A percentile compares a stretch with the other conserved stretches of the same genome.
These are phyloP conservation scores for Solanum chilense DNA, from an alignment of 257 asterid species.

Conservation along the genomic window DNA sequence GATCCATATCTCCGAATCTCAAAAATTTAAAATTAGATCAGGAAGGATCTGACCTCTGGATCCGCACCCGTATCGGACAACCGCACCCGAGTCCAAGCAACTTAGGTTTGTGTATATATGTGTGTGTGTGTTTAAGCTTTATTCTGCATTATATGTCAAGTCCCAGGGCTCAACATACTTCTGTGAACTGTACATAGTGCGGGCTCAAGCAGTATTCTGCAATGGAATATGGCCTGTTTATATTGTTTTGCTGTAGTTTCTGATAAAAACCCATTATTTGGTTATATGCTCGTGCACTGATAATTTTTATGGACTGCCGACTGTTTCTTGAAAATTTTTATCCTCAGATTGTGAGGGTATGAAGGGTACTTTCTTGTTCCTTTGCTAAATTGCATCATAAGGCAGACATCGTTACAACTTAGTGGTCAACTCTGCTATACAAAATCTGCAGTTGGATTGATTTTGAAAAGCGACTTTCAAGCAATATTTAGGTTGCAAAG, in stretches of 20 bases:
- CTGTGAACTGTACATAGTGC: neutral
- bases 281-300: neutral
- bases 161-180: neutral
- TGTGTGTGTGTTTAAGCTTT: neutral
- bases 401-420: neutral
- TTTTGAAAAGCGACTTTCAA: neutral
- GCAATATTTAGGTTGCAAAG: neutral
- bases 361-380: neutral
- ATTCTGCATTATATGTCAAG: neutral
- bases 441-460: neutral
- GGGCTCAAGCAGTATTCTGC: neutral
- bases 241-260: neutral
- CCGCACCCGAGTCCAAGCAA: neutral
- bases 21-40: neutral
- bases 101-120: neutral
- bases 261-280: neutral
- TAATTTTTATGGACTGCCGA: neutral
- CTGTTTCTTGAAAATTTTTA: neutral
- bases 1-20: neutral
- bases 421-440: neutral
- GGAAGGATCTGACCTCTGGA: neutral
- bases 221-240: neutral
- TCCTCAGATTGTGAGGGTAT: neutral
- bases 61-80: neutral
- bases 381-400: neutral